Base-by-base conservation (phyloP, 352 stramenopile species). In the Globisporangium takayamanum region DNA sequence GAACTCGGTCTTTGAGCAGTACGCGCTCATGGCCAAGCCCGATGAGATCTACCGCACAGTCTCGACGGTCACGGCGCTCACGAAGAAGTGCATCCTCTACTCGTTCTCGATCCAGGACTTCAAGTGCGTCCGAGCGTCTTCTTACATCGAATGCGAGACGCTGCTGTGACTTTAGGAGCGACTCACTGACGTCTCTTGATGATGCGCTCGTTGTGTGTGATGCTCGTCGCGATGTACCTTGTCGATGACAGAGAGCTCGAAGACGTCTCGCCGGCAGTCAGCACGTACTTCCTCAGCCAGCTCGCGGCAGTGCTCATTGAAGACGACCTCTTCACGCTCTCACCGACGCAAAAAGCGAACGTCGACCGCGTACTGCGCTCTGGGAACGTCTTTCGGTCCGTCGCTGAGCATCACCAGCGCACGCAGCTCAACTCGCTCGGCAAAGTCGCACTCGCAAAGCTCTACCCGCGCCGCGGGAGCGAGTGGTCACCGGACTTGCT, bases 1-100 rank as follows among this genome's bases (percentile, higher is more conserved):
- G 57, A 90, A 89, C 28, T 67, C 82, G 1, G 76, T 92, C 25
- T 91, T 94, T 50, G 84, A 94, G 66, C 78, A 90, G 55, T 94
- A 94, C 55, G 76, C 82, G 57, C 68, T 94, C 37, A 87, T 94
- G 67, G 78, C 82, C 18, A 58, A 70, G 18, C 72, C 72, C 5
- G 67, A 80, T 7, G 84, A 94, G 65, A 65, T 89, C 47, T 94
- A 94, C 58, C 78, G 83, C 22, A 89, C 79, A 25, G 64, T 89
- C 12, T 88, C 76, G 20, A 92, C 74, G 0, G 81, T 75, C 50
- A 94, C 80, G 15, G 78, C 81, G 1, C 71, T 92, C 55, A 74
- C 78, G 2, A 66, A 62, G 15, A 89, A 89, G 49, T 89, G 77
- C 59, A 73, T 92, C 5, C 55, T 94, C 3, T 94, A 94, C 59